Evolutionary conservation across 805 yeast genomes (phyloP).

Genomic region (Sugiyamaella americana): DNA sequence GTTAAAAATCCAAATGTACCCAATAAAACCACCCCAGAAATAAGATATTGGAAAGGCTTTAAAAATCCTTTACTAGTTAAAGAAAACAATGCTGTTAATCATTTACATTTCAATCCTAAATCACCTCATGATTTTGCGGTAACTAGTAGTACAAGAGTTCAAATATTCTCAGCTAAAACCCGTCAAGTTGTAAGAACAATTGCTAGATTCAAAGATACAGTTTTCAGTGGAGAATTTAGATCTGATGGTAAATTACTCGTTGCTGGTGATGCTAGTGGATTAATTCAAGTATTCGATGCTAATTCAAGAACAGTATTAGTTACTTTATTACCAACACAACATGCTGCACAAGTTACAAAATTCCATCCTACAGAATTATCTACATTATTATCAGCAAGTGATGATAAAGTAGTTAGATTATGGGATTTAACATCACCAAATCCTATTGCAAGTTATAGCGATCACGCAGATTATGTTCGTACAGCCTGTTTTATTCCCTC

Average conservation of each 20-base stretch:
- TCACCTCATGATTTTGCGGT: constrained; percentile 90
- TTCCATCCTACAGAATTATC: constrained; percentile 77
- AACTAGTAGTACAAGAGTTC: constrained; percentile 85
- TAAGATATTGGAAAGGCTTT: constrained; percentile 88
- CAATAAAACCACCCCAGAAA: constrained; percentile 83
- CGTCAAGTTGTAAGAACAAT: constrained; percentile 85
- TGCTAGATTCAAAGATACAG: constrained; percentile 83
- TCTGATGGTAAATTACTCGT: constrained; percentile 85
- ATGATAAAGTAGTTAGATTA: constrained; percentile 78
- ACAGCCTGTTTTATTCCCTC: constrained; percentile 71
- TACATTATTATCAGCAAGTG: constrained; percentile 79
- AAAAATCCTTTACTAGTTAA: constrained; percentile 81
- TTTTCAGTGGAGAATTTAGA: constrained; percentile 85
- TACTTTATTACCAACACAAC: constrained; percentile 73
- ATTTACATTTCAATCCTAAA: constrained; percentile 79
- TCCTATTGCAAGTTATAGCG: constrained; percentile 65
- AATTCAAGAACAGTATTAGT: constrained; percentile 72
- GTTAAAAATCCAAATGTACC: constrained; percentile 72
- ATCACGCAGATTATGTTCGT: constrained; percentile 84
- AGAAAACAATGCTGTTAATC: constrained; percentile 87
- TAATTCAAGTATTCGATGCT: constrained; percentile 86
- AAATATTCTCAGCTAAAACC: constrained; percentile 88
- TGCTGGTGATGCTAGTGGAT: constrained; percentile 93
- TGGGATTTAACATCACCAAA: constrained; percentile 82
- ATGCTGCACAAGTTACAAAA: constrained; percentile 89